Base-by-base conservation (phyloP, 2,329 filamentous ascomycete species). In the Escovopsis sp. region DNA sequence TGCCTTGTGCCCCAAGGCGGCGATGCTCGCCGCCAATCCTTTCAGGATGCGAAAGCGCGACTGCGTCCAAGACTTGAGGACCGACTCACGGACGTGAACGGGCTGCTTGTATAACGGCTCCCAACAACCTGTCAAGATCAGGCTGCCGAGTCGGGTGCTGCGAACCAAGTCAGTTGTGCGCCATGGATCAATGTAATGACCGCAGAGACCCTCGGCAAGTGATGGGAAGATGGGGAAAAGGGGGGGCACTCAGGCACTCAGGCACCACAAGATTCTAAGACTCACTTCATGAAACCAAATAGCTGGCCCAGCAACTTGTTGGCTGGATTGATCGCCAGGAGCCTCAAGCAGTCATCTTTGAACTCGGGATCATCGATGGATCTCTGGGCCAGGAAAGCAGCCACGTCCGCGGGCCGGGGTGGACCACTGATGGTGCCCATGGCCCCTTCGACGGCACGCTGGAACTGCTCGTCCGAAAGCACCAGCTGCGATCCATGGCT, bases 111-210 rank as follows among this genome's bases (percentile, higher is more conserved):
- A 63, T 31, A 84, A 54, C 2, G 77, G 72, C 0, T 66, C 70
- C 43, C 68, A 63, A 49, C 75, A 70, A n/a, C 79, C 78, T 0
- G 80, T 85, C 32, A 83, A 60, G 5, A 80, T 51, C 14, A 80
- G 55, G 18, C 74, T 72, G 18, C 79, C 79, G 4, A 67, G 52
- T 25, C 71, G 67, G 16, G 74, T 76, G 40, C 75, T 81, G 23
- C 28, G 5, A 36, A 34, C 28, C 29, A 23, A 17, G 16, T 17
- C 18, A 17, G 28, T 15, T 18, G 23, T 13, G 14, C 26, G 4
- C n/a, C n/a, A 21, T 31, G 4, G n/a, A n/a, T n/a, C n/a, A n/a
- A n/a, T n/a, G n/a, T n/a, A n/a, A n/a, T n/a, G n/a, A n/a, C n/a
- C n/a, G n/a, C n/a, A n/a, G n/a, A n/a, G n/a, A n/a, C 13, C 18